Evolutionary conservation across 352 stramenopile species (phyloP), one percentile per base, ranked within the genome.

Genomic region (Plasmopara halstedii): DNA sequence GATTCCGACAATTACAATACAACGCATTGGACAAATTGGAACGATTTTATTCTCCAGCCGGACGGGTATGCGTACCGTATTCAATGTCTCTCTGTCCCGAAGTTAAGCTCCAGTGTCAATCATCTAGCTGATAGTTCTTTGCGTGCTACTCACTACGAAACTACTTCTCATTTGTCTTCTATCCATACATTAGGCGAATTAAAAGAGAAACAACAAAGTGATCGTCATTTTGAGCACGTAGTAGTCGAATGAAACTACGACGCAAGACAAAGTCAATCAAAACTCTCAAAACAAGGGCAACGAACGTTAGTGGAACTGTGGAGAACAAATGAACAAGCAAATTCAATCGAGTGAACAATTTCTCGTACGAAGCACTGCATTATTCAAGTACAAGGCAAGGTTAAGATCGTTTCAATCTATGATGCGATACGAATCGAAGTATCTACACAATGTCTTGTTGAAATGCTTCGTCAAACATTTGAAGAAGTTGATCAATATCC

Each of bases 401-500:
- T 5, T n/a, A n/a, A n/a, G n/a, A n/a, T n/a, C n/a, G 2, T 29
- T 29, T 29, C 25, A 29, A 11, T 29, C 3, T 17, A 35, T 35
- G 31, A n/a, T 35, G 45, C n/a, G n/a, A n/a, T n/a, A 29, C 3
- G 1, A 10, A 29, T 4, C 25, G n/a, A 29, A 6, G 25, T 1
- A 10, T 58, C 53, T 79, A 85, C 47, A 81, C 40, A 36, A 85
- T 38, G 37, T 83, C 60, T 45, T 83, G 62, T 43, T 64, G 56
- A 37, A 82, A 75, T 2, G 70, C 74, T 34, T 85, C 61, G 26
- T 89, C 74, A 29, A 94, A 62, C 21, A 80, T 68, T 26, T 78
- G 49, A 40, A 94, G 45, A 49, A 88, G 63, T 21, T 71, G 51
- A 47, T 86, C 64, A 33, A 93, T 85, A 47, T 94, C 82, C 45